A percentile compares a stretch with the other conserved stretches of the same genome.
Conservation (phyloP, 306 rosid genomes). For the cucumber (Cucumis sativus) region Cucumber_9930_V3 NC_026656.2:13317501-13318000, state of each 20-base stretch:
- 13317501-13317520: conserved; percentile 89
- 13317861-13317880: conserved; percentile 9
- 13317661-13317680: conserved; percentile 99
- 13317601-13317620: neutral
- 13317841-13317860: neutral
- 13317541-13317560: neutral
- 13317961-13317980: neutral
- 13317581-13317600: neutral
- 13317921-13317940: conserved; percentile 2
- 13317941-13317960: neutral
- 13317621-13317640: conserved; percentile 97
- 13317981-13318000: conserved; percentile 12
- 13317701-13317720: conserved; percentile 12
- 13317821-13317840: neutral
- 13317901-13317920: neutral
- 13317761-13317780: conserved; percentile 4
- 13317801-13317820: conserved; percentile 3
- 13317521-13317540: neutral
- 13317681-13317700: conserved; percentile 67
- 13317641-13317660: conserved; percentile 88
- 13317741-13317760: neutral
- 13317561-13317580: neutral
- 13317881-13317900: conserved; percentile 4
- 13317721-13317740: conserved; percentile 9
- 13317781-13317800: neutral